A percentile compares a stretch with the other conserved stretches of the same genome.
phyloP scores from a whole-genome alignment of 2,329 filamentous ascomycete species.

The Calcarisporium arbuscula region DNA sequence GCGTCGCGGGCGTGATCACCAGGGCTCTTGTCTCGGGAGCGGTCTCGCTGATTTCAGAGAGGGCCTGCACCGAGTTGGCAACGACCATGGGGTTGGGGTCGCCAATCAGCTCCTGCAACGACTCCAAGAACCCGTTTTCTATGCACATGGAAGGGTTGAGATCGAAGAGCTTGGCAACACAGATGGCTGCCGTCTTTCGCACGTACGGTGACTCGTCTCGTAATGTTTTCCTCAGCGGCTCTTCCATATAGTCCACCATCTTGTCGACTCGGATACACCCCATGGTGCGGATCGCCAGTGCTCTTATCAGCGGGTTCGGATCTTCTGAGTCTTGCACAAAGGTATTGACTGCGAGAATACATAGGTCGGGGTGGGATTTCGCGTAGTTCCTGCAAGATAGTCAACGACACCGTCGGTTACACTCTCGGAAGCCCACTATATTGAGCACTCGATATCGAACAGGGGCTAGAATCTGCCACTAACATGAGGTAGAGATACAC shows the following conservation, averaged over 20 bases:
- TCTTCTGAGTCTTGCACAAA: conserved; percentile 99
- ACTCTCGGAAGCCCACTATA: no score
- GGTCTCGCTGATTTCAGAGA: conserved; percentile 85
- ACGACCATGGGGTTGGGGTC: conserved; percentile 99
- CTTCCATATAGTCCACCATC: conserved; percentile 99
- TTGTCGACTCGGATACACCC: conserved; percentile 97
- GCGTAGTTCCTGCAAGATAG: conserved; percentile 77
- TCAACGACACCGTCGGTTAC: no score
- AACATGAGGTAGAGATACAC: conserved; percentile 98
- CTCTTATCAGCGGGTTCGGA: conserved; percentile 90
- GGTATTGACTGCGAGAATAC: conserved; percentile 97
- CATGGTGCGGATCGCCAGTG: conserved; percentile 95
- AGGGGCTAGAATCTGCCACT: no score
- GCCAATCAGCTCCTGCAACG: conserved; percentile 88
- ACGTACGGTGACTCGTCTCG: conserved; percentile 98
- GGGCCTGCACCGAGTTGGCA: conserved; percentile 89
- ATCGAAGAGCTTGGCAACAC: conserved; percentile 96
- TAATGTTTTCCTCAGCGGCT: conserved; percentile 89
- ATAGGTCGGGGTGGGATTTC: conserved; percentile 96
- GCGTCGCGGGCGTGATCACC: conserved; percentile 69
- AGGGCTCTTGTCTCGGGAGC: conserved; percentile 87
- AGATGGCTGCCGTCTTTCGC: conserved; percentile 94
- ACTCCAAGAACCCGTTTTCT: conserved; percentile 94
- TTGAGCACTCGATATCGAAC: no score
- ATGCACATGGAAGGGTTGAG: conserved; percentile 87